Evolutionary conservation across 2,329 filamentous ascomycete genomes (phyloP), one percentile per base, ranked within the genome.

Genomic region (Alternaria postmessia): DNA sequence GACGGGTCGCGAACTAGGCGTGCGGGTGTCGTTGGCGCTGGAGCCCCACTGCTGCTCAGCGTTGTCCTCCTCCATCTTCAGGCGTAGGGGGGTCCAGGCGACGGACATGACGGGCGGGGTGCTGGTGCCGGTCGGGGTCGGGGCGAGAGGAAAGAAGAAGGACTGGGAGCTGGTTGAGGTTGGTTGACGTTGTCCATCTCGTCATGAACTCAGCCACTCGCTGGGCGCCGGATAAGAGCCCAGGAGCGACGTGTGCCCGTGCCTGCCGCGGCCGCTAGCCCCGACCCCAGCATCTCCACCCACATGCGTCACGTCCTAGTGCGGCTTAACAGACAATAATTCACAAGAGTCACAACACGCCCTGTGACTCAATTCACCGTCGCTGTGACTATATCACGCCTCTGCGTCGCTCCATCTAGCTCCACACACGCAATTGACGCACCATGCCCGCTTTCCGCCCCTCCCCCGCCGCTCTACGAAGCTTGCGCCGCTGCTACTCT

Each of bases 31-130:
- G 36, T 39, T 39, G 46, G 44, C 52, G 39, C 44, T 54, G 56
- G 76, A 76, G 65, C 68, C 74, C 75, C 73, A 76, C 62, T 70
- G 72, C 61, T 66, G 72, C 58, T 78, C 75, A 58, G 75, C 68
- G 30, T 74, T 68, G 44, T 76, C 48, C 24, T 46, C 42, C 16
- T 57, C 57, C 41, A 60, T 60, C 47, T 57, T 60, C 47, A 60
- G 47, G 26, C 57, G 57, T 32, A 60, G 16, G 41, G 57, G 57
- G 34, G 57, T 60, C 57, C 57, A 60, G 47, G 47, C 57, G 57
- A 57, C 46, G 41, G 57, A 36, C 57, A 60, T 60, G 53, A 26
- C 46, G 32, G 51, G 47, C 53, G 34, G 53, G 28, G 46, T 18
- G 47, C 16, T 32, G 26, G 46, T n/a, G 34, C 18, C 26, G 62